Base-by-base conservation (phyloP, 129 eudicot species). In the Tanacetum coccineum region DNA sequence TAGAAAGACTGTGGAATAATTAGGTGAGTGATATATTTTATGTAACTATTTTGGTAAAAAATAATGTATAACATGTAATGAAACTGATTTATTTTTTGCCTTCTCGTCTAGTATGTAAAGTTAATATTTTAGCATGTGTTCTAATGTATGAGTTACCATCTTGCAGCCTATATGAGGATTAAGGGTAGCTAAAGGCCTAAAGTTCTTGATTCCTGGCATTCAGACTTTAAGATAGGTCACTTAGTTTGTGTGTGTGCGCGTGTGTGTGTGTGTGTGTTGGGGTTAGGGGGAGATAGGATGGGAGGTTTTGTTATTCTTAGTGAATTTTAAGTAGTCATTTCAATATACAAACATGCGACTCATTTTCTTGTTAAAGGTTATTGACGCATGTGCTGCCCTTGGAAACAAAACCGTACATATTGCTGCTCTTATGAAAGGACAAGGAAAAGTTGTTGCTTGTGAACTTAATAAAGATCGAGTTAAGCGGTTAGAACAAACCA, bases 381-480 rank as follows among this genome's bases (percentile, higher is more conserved):
- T 93, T 68, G 98, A 93, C 79, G 98, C 98, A 45, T 93, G 98
- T 77, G 79, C 98, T 50, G 98, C 98, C 47, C 98, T 96, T 47
- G 98, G 98, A 59, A 93, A 93, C 75, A 93, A 93, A 81, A 93
- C 98, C 14, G 79, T 89, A 17, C 98, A 93, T 72, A 85, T 93
- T 49, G 87, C 96, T 44, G 95, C 96, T 19, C 87, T 93, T 52
- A 86, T 88, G 96, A 83, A 78, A 72, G 96, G 96, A 51, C 76
- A 86, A 63, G 96, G 98, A 42, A 93, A 77, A 67, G 66, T 93
- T 57, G 74, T 82, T 62, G 98, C 98, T 59, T 93, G 96, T 82
- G 98, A 93, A 76, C 86, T 86, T 54, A 79, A 88, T 75, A 79
- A 83, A 51, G 89, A 88, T 58, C 82, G 99, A 79, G 84, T 84